Evolutionary conservation across 805 yeast species (phyloP).

Genomic region (Monosporozyma servazzii): DNA sequence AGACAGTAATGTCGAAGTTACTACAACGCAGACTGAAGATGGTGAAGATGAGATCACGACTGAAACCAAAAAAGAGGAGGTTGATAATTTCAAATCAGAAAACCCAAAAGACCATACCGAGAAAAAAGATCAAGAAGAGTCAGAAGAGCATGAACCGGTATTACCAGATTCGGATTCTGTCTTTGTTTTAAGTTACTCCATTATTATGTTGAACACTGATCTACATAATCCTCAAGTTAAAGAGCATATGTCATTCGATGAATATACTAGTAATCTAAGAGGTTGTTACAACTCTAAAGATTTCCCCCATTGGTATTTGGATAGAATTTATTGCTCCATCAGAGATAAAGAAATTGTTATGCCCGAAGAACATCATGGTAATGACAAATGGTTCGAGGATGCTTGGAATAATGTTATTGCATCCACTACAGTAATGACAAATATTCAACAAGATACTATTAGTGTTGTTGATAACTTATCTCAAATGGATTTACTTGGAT

Average conservation of each 20-base stretch:
- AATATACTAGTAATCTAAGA: slow-evolving; percentile 68
- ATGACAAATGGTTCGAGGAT: slow-evolving; percentile 86
- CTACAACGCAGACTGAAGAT: neutral
- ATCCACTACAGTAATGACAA: slow-evolving; percentile 30
- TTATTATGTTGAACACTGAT: slow-evolving; percentile 91
- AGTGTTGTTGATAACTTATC: slow-evolving; percentile 14
- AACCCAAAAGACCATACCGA: neutral
- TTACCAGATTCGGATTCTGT: slow-evolving; percentile 80
- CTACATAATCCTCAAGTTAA: slow-evolving; percentile 87
- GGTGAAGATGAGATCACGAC: neutral
- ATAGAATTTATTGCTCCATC: slow-evolving; percentile 71
- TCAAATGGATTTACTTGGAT: slow-evolving; percentile 36
- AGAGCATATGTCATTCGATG: slow-evolving; percentile 80
- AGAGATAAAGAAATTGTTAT: slow-evolving; percentile 82
- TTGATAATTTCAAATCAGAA: neutral
- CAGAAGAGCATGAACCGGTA: slow-evolving; percentile 33
- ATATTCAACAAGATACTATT: slow-evolving; percentile 16
- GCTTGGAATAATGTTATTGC: slow-evolving; percentile 64
- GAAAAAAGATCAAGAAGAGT: slow-evolving; percentile 10
- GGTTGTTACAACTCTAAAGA: slow-evolving; percentile 72
- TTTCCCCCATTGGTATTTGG: slow-evolving; percentile 79
- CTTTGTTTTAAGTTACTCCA: slow-evolving; percentile 80
- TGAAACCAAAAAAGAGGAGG: neutral
- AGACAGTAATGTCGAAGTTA: slow-evolving; percentile 20
- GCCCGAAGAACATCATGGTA: slow-evolving; percentile 96